Conservation (phyloP, 75 land plant species). For the Pinus tabuliformis region DNA sequence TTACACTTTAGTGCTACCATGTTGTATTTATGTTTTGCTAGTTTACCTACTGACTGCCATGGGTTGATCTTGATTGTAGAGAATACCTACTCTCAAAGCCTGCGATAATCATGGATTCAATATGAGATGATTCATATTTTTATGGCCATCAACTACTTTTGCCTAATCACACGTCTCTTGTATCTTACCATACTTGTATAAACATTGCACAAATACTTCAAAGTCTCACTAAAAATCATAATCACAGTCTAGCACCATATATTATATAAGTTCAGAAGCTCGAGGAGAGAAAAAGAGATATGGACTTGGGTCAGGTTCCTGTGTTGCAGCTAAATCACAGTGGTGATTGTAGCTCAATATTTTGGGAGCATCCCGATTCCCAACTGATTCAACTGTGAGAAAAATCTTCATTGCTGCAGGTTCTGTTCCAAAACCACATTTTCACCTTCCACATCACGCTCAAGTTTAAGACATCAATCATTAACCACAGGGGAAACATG, state of each 20-base stretch:
- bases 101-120: not conserved
- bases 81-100: not conserved
- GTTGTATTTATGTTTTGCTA: too few relatives aligned
- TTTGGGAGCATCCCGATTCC: not conserved
- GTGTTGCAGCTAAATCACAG: not conserved
- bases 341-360: not conserved
- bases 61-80: too few relatives aligned
- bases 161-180: not conserved
- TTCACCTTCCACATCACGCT: not conserved
- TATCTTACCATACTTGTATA: not conserved
- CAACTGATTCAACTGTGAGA: not conserved
- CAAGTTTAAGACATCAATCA: not conserved
- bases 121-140: not conserved
- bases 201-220: not conserved
- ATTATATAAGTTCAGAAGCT: not conserved
- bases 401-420: not conserved
- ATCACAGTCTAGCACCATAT: not conserved
- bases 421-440: not conserved
- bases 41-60: too few relatives aligned
- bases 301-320: not conserved
- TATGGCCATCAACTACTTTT: not conserved
- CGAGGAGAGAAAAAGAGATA: not conserved
- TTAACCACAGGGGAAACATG: not conserved
- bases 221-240: not conserved
- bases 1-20: too few relatives aligned